Conservation (phyloP, 495 filamentous ascomycete genomes). For the Tuber calosporum region DNA sequence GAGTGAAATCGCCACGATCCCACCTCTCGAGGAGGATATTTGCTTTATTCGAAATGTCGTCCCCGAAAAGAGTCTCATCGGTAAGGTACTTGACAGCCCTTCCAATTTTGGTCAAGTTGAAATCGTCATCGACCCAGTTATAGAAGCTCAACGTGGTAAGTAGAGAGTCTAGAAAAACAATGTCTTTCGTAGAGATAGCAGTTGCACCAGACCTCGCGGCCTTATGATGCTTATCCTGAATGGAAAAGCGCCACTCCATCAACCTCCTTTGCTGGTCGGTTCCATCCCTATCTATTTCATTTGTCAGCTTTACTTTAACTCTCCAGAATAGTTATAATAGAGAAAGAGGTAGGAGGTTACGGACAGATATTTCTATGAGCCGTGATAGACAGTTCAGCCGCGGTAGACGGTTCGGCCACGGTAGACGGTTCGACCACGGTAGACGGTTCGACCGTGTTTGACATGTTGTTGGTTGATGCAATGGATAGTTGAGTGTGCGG, state of each 20-base stretch:
- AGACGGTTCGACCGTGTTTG: neutral
- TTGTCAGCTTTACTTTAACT: neutral
- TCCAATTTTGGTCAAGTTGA: neutral
- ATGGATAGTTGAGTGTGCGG: neutral
- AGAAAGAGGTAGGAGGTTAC: neutral
- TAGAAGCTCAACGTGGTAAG: neutral
- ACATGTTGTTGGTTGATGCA: neutral
- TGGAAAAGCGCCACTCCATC: neutral
- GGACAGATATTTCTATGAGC: neutral
- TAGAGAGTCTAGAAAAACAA: neutral
- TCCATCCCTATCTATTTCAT: neutral
- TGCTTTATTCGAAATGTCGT: neutral
- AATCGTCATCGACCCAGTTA: neutral
- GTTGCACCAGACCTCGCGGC: neutral
- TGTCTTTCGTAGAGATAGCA: neutral
- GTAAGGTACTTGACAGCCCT: neutral
- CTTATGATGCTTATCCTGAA: neutral
- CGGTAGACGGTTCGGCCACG: neutral
- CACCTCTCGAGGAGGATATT: conserved; percentile 13
- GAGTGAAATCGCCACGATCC: conserved; percentile 13
- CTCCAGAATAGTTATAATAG: neutral
- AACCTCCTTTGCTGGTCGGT: neutral
- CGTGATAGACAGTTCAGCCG: neutral
- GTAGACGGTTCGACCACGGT: neutral
- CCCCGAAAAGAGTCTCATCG: neutral